Base-by-base conservation (phyloP, 352 stramenopile species). In the Globisporangium rhizosaccharum region DNA sequence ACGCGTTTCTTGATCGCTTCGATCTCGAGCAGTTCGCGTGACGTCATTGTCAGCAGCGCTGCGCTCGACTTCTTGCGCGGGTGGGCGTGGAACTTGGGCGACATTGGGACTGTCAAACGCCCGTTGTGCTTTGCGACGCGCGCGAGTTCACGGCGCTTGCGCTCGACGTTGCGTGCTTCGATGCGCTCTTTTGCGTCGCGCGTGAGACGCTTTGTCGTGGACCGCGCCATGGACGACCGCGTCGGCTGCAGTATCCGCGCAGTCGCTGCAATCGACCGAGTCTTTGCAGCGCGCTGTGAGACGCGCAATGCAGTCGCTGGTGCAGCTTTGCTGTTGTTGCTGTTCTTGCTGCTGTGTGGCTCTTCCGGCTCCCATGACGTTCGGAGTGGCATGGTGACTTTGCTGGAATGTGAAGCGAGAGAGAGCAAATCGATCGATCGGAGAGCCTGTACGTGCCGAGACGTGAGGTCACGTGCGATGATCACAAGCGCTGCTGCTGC, bases 1-100 rank as follows among this genome's bases (percentile, higher is more conserved):
- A 91, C 68, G 49, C 79, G 78, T 52, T 83, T 81, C 59, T 72
- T 72, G 53, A 91, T 76, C 41, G 82, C 79, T 5, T 72, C 73
- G 56, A 91, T 91, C 67, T 91, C 82, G 56, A 79, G 66, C 47
- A 91, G 46, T 58, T 91, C 82, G 49, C 79, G 75, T n/a, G 82
- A 89, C 53, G 82, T 91, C 54, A 68, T 69, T 25, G 79, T 91
- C 30, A 91, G 65, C 67, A 75, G 71, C 20, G 68, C 67, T 6
- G 72, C 74, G 44, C 65, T 61, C 17, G 76, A 52, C 3, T 51
- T 51, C 56, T 72, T 81, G 50, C 71, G 76, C 3, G 68, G 42
- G 18, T 65, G 48, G n/a, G 56, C 51, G 30, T 74, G 70, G 50
- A 91, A 82, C 59, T 91, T 88, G 30, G 82, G 82, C 47, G 76